phyloP scores from a whole-genome alignment of 2,329 filamentous ascomycete genomes.

The Lojkania enalia region DNA sequence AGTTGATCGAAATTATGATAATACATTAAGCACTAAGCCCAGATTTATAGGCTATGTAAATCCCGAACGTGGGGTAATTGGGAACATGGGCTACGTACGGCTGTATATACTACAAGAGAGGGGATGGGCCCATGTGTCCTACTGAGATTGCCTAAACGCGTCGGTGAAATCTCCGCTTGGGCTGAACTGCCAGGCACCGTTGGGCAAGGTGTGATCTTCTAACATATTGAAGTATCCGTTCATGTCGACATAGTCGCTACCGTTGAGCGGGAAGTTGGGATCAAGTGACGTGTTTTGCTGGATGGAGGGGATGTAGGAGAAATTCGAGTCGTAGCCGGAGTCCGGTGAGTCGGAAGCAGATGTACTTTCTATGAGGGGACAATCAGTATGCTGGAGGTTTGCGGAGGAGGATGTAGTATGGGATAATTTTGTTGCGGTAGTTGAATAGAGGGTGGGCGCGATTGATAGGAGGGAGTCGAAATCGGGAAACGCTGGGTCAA shows the following conservation, averaged over 20 bases:
- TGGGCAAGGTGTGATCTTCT: too few species aligned
- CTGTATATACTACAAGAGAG: too few species aligned
- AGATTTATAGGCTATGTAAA: too few species aligned
- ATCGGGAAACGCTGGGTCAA: neutral
- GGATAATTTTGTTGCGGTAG: neutral
- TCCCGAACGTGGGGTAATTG: too few species aligned
- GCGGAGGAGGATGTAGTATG: neutral
- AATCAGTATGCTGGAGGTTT: neutral
- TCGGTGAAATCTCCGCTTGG: too few species aligned
- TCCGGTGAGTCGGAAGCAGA: constrained; percentile 19
- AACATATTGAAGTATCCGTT: neutral
- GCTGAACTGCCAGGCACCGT: too few species aligned
- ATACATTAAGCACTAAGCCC: too few species aligned
- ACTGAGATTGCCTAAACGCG: too few species aligned
- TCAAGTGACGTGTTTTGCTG: neutral
- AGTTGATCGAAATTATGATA: too few species aligned
- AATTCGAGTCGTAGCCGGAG: constrained; percentile 24
- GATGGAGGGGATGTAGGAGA: neutral
- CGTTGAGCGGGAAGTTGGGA: neutral
- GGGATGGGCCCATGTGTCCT: too few species aligned
- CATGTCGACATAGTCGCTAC: neutral
- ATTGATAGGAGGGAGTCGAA: neutral
- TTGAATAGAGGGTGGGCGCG: neutral
- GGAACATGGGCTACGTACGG: too few species aligned
- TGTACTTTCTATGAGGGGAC: neutral